Conservation (phyloP, 2,329 filamentous ascomycete genomes). For the Emmonsiellopsis sp. region DNA sequence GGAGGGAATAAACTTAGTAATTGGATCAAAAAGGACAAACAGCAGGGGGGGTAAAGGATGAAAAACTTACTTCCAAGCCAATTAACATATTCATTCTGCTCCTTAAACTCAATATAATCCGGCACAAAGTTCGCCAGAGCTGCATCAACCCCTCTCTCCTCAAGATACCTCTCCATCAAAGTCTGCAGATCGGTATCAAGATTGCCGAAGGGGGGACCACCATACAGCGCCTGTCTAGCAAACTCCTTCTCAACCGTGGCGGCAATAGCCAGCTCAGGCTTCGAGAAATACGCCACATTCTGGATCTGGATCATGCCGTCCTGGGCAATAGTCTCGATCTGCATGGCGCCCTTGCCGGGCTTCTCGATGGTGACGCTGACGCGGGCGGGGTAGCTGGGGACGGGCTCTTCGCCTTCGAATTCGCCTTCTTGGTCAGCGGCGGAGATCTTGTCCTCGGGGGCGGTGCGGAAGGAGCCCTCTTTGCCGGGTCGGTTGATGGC, state of each 20-base stretch:
- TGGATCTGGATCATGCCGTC: constrained; percentile 82
- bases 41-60: background rate
- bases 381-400: constrained; percentile 64
- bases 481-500: constrained; percentile 47
- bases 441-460: constrained; percentile 48
- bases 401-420: constrained; percentile 40
- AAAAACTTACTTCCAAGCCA: constrained; percentile 64
- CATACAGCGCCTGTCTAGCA: constrained; percentile 69
- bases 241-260: constrained; percentile 68
- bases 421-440: constrained; percentile 52
- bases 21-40: constrained; percentile 1
- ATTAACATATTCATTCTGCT: constrained; percentile 89
- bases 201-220: constrained; percentile 85
- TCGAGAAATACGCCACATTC: constrained; percentile 80
- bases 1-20: constrained; percentile 16
- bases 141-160: constrained; percentile 85
- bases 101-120: constrained; percentile 96
- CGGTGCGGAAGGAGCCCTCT: constrained; percentile 45
- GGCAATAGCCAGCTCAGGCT: constrained; percentile 67
- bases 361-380: constrained; percentile 86
- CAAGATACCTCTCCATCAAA: constrained; percentile 84
- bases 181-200: constrained; percentile 93
- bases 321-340: constrained; percentile 77
- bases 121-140: constrained; percentile 82
- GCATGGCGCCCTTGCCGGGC: constrained; percentile 71